Base-by-base conservation (phyloP, 2,329 filamentous ascomycete species). In the Cladosporium sphaerospermum region DNA sequence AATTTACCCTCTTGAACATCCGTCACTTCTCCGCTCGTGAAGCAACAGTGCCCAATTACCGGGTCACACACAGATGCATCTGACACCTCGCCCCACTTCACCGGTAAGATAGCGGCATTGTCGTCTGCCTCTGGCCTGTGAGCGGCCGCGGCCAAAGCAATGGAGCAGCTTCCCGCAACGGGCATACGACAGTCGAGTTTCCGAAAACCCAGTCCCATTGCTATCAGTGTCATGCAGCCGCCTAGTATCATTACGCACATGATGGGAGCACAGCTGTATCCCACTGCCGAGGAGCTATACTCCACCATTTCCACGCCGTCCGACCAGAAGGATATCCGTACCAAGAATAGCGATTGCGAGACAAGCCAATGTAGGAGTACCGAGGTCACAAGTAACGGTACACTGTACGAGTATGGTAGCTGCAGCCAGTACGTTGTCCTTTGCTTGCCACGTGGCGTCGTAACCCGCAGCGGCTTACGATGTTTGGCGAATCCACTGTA, bases 301-400 rank as follows among this genome's bases (percentile, higher is more conserved):
- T 5, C 3, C 14, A 9, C 28, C 3, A 1, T 28, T 16, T 13
- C 4, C 36, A 8, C 28, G 13, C 36, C 36, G 19, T 41, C 45
- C 4, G 2, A 7, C 8, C 13, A 41, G 2, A 4, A 9, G 2
- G 63, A 59, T 9, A 73, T 59, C 0, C 62, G 59, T 1, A 69
- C 67, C 3, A 77, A 55, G 58, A 75, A 77, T 5, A 76, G 52
- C n/a, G 64, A 64, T 42, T 75, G 69, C 0, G 74, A 76, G 4
- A 74, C 61, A 0, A 76, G 59, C 72, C 73, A 77, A 52, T 76
- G 73, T 3, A 76, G 54, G 0, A 66, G 8, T 0, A 59, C 63
- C 1, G 67, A 70, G 0, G 60, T 9, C 0, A 56, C 31, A 13
- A 73, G 57, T 0, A 76, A 59, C 0, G 72, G 73, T 0, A 74